Percentiles rank a stretch among this genome's conserved stretches.
Conservation (phyloP, 2,329 filamentous ascomycete genomes). For the Colletotrichum costaricense region DNA sequence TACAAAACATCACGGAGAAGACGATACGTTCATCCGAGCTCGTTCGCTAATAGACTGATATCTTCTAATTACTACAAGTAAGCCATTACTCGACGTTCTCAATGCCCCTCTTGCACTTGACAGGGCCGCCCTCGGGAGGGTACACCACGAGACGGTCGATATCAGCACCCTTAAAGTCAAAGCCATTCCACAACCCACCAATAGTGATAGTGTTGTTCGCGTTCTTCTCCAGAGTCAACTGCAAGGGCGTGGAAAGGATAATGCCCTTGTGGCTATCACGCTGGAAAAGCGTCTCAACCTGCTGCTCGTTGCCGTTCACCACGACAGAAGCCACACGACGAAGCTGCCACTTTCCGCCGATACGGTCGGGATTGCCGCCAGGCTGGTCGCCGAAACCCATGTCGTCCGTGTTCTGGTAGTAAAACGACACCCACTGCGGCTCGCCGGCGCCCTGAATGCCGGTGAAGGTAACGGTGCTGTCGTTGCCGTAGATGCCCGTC, state of each 20-base stretch:
- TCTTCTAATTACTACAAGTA: neutral
- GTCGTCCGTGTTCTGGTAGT: constrained; percentile 69
- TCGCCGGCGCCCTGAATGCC: constrained; percentile 56
- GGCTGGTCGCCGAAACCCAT: constrained; percentile 70
- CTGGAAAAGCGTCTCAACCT: constrained; percentile 62
- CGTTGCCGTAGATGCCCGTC: constrained; percentile 64
- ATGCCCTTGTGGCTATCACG: constrained; percentile 68
- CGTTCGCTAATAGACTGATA: neutral
- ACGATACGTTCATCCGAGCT: neutral
- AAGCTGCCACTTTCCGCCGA: constrained; percentile 69
- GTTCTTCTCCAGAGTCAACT: constrained; percentile 64
- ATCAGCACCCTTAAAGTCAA: constrained; percentile 68
- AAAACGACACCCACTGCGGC: constrained; percentile 66
- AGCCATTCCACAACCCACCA: constrained; percentile 66
- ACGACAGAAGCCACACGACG: constrained; percentile 70
- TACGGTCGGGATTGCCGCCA: constrained; percentile 67
- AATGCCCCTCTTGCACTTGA: constrained; percentile 9
- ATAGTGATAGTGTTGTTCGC: constrained; percentile 64
- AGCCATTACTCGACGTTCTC: neutral
- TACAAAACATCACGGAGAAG: neutral
- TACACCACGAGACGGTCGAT: constrained; percentile 71
- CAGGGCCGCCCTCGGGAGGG: constrained; percentile 55
- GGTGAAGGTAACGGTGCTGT: constrained; percentile 60
- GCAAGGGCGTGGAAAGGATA: constrained; percentile 66
- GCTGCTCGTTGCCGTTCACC: constrained; percentile 59